Percentiles rank a stretch among this genome's conserved stretches.
phyloP scores from a whole-genome alignment of 2,329 filamentous ascomycete species.

The Alternaria brassicicola region DNA sequence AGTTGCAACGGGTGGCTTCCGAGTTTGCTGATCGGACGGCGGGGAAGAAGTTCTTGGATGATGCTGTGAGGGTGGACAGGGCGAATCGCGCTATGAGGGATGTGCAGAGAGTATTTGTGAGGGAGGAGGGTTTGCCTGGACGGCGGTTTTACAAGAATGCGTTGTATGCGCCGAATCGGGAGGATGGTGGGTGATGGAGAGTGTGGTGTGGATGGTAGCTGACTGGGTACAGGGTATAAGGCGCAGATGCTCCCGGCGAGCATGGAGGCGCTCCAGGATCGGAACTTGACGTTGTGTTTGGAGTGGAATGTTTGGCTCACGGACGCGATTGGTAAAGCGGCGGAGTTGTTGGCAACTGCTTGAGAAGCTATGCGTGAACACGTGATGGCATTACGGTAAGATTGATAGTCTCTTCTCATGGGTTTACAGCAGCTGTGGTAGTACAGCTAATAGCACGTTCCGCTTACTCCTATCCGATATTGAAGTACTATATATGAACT shows the following conservation, averaged over 20 bases:
- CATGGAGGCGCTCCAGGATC: constrained; percentile 12
- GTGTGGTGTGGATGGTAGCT: background rate
- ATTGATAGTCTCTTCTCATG: rapidly evolving
- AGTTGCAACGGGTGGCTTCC: background rate
- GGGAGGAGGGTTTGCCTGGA: constrained; percentile 7
- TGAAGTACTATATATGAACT: background rate
- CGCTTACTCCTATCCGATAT: background rate
- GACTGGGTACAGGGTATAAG: constrained; percentile 2
- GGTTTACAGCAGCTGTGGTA: background rate
- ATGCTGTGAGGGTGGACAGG: background rate
- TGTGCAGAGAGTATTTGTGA: constrained; percentile 12
- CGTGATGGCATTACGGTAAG: too few species aligned
- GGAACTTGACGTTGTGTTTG: constrained; percentile 4
- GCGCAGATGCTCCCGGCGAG: constrained; percentile 9
- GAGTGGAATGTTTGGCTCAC: constrained; percentile 3
- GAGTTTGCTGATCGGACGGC: background rate
- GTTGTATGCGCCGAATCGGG: constrained; percentile 14
- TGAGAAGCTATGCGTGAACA: background rate
- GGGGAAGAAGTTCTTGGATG: background rate
- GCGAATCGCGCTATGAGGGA: constrained; percentile 7
- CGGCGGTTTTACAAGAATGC: constrained; percentile 15
- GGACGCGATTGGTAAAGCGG: background rate
- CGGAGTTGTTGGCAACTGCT: background rate
- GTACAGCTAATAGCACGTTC: background rate
- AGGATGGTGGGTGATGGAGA: constrained; percentile 3